These are phyloP conservation scores for Bruguiera hainesii DNA, from an alignment of 441 rosid genomes.

Conservation along the genomic window DNA sequence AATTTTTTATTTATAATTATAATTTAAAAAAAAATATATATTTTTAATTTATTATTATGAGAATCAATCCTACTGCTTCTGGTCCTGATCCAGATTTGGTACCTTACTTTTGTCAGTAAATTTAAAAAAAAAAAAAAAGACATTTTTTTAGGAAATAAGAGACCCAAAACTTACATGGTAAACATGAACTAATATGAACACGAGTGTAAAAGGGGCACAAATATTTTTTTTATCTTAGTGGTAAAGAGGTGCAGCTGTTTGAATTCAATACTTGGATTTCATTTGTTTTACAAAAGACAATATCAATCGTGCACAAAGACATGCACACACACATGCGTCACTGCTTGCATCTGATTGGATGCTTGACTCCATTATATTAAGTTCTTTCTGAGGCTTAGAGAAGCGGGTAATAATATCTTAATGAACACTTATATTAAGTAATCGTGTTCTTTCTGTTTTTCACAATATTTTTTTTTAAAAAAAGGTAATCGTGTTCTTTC, in stretches of 20 bases:
- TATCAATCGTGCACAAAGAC: background rate
- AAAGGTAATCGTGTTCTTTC: background rate
- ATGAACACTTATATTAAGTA: background rate
- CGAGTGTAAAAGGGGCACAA: too few relatives aligned
- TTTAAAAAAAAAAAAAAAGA: too few relatives aligned
- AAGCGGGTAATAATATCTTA: background rate
- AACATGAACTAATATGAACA: too few relatives aligned
- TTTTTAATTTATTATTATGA: too few relatives aligned
- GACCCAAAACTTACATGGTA: too few relatives aligned
- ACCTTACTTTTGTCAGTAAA: too few relatives aligned
- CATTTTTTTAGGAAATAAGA: too few relatives aligned
- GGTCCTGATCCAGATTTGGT: too few relatives aligned
- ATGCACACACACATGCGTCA: background rate
- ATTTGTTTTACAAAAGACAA: background rate
- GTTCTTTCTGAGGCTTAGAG: background rate
- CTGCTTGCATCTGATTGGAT: background rate
- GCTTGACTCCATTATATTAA: background rate
- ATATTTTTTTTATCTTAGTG: background rate
- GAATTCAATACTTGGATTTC: background rate
- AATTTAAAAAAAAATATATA: too few relatives aligned
- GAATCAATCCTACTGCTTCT: too few relatives aligned
- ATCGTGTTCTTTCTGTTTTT: background rate
- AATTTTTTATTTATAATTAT: too few relatives aligned
- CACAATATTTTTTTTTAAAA: too few relatives aligned
- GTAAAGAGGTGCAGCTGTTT: background rate